Percentiles rank a stretch among this genome's conserved stretches.
Evolutionary conservation across 139 green algal genomes (phyloP).

Genomic region (Picochlorum sp.): DNA sequence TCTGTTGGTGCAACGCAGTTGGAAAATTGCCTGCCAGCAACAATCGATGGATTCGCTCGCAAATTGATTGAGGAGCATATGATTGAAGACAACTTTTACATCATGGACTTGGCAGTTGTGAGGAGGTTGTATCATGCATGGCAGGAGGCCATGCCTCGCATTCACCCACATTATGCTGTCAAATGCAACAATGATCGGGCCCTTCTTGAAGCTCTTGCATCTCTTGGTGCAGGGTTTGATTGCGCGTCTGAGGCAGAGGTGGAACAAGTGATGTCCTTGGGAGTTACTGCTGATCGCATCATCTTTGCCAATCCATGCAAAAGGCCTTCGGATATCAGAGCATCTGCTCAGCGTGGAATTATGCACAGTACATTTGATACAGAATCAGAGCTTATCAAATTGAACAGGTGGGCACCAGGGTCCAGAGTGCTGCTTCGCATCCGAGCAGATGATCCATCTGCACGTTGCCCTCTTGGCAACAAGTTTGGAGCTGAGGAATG

Average conservation of each 20-base stretch:
- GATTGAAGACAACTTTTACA: slow-evolving; percentile 81
- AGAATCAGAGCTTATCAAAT: slow-evolving; percentile 82
- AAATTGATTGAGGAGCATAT: slow-evolving; percentile 17
- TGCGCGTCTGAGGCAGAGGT: slow-evolving; percentile 84
- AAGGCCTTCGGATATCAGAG: slow-evolving; percentile 66
- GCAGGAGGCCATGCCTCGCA: slow-evolving; percentile 71
- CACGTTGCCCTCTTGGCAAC: slow-evolving; percentile 42
- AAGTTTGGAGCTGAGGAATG: slow-evolving; percentile 84
- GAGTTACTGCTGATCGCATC: slow-evolving; percentile 66
- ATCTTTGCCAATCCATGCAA: slow-evolving; percentile 96
- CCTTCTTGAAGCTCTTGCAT: slow-evolving; percentile 70
- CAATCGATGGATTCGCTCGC: slow-evolving; percentile 25
- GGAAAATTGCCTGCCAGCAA: neutral
- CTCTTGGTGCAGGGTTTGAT: slow-evolving; percentile 89
- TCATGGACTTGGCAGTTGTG: slow-evolving; percentile 83
- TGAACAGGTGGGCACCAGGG: slow-evolving; percentile 18
- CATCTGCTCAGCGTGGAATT: slow-evolving; percentile 37
- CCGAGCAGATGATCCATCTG: slow-evolving; percentile 64
- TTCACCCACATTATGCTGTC: slow-evolving; percentile 84
- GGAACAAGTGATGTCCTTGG: slow-evolving; percentile 65
- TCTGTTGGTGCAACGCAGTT: slow-evolving; percentile 17
- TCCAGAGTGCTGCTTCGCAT: slow-evolving; percentile 76
- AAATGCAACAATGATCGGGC: slow-evolving; percentile 90
- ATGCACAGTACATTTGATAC: slow-evolving; percentile 90
- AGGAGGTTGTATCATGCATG: slow-evolving; percentile 66